A percentile compares a stretch with the other conserved stretches of the same genome.
Evolutionary conservation across 2,329 filamentous ascomycete genomes (phyloP).

Genomic region (Coniosporium tulheliwenetii): DNA sequence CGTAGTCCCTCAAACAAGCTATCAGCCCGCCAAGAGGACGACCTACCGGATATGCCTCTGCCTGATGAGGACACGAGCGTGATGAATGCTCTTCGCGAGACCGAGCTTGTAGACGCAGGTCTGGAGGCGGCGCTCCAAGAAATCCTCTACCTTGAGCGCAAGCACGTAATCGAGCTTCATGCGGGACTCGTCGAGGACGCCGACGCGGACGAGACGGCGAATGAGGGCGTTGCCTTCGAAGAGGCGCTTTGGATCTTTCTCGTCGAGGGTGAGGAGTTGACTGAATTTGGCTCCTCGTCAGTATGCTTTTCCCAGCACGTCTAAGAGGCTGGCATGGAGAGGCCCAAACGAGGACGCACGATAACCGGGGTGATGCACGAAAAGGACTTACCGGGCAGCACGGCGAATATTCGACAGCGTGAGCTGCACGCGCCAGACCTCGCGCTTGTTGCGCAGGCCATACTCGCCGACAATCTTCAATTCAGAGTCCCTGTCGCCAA

Average conservation of each 20-base stretch:
- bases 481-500: constrained; percentile 75
- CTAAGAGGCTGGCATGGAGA: too few relatives aligned
- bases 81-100: constrained; percentile 99
- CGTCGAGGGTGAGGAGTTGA: constrained; percentile 98
- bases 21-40: not conserved
- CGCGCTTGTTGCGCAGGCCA: constrained; percentile 99
- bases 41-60: constrained; percentile 87
- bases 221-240: constrained; percentile 99
- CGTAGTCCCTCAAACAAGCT: not conserved
- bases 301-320: not conserved
- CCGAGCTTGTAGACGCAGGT: constrained; percentile 99
- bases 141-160: constrained; percentile 98
- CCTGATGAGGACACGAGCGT: constrained; percentile 98
- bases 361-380: not conserved
- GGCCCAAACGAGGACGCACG: not conserved
- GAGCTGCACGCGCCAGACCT: constrained; percentile 99
- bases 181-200: constrained; percentile 99
- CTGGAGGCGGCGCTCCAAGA: constrained; percentile 99
- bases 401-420: constrained; percentile 99
- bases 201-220: constrained; percentile 98
- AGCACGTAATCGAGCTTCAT: constrained; percentile 99
- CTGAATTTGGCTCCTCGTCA: constrained; percentile 31
- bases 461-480: constrained; percentile 99
- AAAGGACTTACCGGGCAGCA: constrained; percentile 78
- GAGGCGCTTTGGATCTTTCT: constrained; percentile 99